Base-by-base conservation (phyloP, 2,329 filamentous ascomycete genomes). In the Dendrostoma leiphaemia region DNA sequence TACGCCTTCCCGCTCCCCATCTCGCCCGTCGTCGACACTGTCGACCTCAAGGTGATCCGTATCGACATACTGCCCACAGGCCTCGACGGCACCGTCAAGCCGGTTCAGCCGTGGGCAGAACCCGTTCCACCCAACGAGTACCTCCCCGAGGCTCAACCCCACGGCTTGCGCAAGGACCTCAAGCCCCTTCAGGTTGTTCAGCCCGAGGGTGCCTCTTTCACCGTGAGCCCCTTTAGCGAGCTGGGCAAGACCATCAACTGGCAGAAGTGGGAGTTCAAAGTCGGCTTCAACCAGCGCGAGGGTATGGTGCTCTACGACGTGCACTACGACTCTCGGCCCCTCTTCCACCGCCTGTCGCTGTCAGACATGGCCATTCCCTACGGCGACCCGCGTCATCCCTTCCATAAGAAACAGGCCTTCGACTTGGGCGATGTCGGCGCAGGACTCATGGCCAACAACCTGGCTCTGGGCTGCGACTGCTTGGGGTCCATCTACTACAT, bases 1-100 rank as follows among this genome's bases (percentile, higher is more conserved):
- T 89, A 89, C 63, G 82, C 86, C 0, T 79, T 87, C 60, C 86
- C 86, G 1, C 71, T 88, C 2, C 76, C 80, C n/a, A 83, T 87
- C 58, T 86, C 83, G 2, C 85, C 86, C 0, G 85, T 89, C 19
- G 73, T 91, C 38, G 83, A 84, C 63, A 80, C 79, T 0, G 76
- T 78, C 37, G 83, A 77, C 2, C 80, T 82, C 71, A 82, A 85
- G 63, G 77, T 91, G 34, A 77, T 88, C 43, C 81, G 87, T 10
- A 86, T 91, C 59, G 87, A 91, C 63, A 75, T 82, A 53, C 68
- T 90, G 4, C 86, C 88, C 1, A 89, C 84, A 3, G 87, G 88
- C 2, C 76, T 74, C 5, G 86, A 88, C 65, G 76, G 81, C 52
- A 81, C 77, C 6, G 73, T 78, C 56, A 80, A 79, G 56, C 75